Evolutionary conservation across 257 asterid genomes (phyloP).

Genomic region (Plantago ovata): DNA sequence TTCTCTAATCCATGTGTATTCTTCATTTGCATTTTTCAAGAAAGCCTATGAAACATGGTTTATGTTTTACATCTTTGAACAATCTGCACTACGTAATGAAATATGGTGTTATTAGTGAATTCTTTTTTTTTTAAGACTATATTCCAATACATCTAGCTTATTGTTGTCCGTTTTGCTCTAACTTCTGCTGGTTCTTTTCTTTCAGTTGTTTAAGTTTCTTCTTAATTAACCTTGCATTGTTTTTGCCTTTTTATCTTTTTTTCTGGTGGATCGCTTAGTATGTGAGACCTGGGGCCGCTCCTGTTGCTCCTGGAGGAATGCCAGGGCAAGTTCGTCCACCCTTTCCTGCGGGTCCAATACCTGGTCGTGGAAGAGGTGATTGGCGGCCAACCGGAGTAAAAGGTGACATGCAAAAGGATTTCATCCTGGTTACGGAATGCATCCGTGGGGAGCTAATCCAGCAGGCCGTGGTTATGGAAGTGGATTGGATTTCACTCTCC

Average conservation of each 20-base stretch:
- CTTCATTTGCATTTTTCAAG: neutral
- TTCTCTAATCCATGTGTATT: neutral
- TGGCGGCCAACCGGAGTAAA: conserved; percentile 85
- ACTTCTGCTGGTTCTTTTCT: conserved; percentile 4
- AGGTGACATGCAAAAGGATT: conserved; percentile 58
- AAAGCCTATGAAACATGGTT: conserved; percentile 3
- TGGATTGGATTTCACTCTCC: conserved; percentile 98
- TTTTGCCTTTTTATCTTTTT: conserved; percentile 18
- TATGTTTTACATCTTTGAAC: conserved; percentile 10
- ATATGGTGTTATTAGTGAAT: conserved; percentile 5
- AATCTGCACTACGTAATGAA: conserved; percentile 18
- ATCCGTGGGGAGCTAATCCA: conserved; percentile 69
- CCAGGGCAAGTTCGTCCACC: conserved; percentile 83
- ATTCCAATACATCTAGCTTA: neutral
- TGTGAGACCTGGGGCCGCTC: conserved; percentile 97
- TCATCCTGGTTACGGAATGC: conserved; percentile 59
- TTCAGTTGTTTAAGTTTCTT: conserved; percentile 10
- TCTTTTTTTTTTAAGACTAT: conserved; percentile 11
- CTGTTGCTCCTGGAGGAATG: conserved; percentile 49
- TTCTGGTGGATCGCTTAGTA: conserved; percentile 50
- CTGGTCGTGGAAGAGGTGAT: conserved; percentile 98
- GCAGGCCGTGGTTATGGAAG: conserved; percentile 85
- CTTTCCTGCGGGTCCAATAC: conserved; percentile 42
- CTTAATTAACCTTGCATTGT: conserved; percentile 11
- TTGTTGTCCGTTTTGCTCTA: conserved; percentile 12